Percentiles rank a stretch among this genome's conserved stretches.
phyloP scores from a whole-genome alignment of 1,139 yeast species.

The Saccharomyces hybrid region DNA sequence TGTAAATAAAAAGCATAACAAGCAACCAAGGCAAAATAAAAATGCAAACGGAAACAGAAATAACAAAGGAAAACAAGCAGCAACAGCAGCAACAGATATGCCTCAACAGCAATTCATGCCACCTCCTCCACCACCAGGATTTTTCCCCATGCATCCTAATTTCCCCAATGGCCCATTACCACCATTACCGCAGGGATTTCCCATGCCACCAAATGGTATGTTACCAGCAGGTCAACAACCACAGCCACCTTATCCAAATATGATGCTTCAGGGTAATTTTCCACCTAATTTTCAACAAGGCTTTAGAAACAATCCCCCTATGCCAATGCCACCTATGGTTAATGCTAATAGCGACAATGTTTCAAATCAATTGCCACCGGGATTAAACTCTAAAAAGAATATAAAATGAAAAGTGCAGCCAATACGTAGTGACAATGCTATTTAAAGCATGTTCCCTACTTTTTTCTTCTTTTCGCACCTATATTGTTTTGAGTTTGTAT shows the following conservation, averaged over 20 bases:
- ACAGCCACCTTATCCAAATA: constrained; percentile 8
- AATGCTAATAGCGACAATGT: not conserved
- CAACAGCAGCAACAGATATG: constrained; percentile 4
- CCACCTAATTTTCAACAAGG: not conserved
- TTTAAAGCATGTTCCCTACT: not conserved
- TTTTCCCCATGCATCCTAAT: not conserved
- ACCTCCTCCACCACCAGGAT: constrained; percentile 10
- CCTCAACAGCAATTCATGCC: constrained; percentile 23
- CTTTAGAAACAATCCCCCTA: not conserved
- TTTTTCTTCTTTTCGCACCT: not conserved
- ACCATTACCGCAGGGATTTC: constrained; percentile 5
- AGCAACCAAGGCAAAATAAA: constrained; percentile 27
- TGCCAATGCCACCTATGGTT: not conserved
- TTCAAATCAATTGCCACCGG: not conserved
- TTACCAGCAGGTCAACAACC: constrained; percentile 9
- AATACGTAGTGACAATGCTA: not conserved
- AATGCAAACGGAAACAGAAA: constrained; percentile 19
- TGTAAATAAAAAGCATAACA: constrained; percentile 7
- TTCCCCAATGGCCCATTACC: constrained; percentile 6
- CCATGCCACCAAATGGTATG: constrained; percentile 17
- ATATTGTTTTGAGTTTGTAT: not conserved
- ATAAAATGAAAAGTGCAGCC: not conserved
- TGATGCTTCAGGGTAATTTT: constrained; percentile 1
- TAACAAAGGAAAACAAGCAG: constrained; percentile 2
- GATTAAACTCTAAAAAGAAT: not conserved